These are phyloP conservation scores for Kodamaea ohmeri DNA, from an alignment of 1,139 yeast genomes.

Conservation along the genomic window DNA sequence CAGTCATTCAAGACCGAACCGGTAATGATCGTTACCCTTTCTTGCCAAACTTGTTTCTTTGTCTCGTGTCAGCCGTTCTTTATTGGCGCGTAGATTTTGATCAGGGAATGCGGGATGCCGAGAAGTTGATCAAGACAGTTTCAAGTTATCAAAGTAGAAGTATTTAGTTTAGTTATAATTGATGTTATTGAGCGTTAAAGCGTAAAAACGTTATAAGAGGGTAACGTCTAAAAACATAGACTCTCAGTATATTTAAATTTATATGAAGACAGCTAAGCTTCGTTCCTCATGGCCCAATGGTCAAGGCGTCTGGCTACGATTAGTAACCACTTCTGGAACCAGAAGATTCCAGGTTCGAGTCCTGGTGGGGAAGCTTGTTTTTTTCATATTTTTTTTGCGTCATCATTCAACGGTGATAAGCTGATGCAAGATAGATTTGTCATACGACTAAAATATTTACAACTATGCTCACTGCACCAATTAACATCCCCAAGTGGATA, in stretches of 20 bases:
- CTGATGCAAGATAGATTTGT: conserved; percentile 2
- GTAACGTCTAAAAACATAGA: too few species aligned
- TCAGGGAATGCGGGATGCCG: conserved; percentile 32
- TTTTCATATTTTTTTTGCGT: conserved; percentile 17
- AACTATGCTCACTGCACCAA: conserved; percentile 62
- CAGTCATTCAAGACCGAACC: conserved; percentile 41
- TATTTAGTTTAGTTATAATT: too few species aligned
- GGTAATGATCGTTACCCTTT: conserved; percentile 40
- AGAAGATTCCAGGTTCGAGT: conserved; percentile 94
- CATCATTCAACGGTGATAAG: neutral
- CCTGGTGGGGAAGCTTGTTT: conserved; percentile 85
- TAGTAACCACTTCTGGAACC: conserved; percentile 61
- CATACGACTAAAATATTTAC: neutral
- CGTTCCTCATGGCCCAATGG: conserved; percentile 59
- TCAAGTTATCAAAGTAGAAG: neutral
- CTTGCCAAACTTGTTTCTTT: conserved; percentile 36
- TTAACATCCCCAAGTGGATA: conserved; percentile 79
- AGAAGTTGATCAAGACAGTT: conserved; percentile 12
- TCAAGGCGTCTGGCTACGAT: conserved; percentile 58
- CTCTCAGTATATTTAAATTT: too few species aligned
- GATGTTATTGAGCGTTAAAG: too few species aligned
- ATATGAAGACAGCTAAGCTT: conserved; percentile 29
- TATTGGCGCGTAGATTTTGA: conserved; percentile 32
- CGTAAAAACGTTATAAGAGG: too few species aligned
- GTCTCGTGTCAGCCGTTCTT: conserved; percentile 23